Percentiles rank a stretch among this genome's conserved stretches.
Conservation (phyloP, 164 flowering plant genomes). For the Annona cherimola region DNA sequence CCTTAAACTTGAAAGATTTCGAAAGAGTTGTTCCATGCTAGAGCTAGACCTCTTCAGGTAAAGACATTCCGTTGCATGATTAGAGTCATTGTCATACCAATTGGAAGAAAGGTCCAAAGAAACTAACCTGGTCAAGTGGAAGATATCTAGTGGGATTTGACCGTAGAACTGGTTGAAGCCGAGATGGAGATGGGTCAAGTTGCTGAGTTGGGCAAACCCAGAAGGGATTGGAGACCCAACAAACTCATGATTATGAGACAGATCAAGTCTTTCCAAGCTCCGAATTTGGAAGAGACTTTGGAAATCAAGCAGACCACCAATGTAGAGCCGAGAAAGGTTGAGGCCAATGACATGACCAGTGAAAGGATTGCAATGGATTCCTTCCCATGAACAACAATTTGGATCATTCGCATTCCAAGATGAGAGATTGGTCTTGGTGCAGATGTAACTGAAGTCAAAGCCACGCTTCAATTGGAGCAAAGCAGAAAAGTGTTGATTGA, state of each 20-base stretch:
- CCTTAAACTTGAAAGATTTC: conserved; percentile 19
- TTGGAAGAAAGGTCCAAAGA: conserved; percentile 11
- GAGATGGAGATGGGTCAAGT: conserved; percentile 35
- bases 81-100: neutral
- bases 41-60: conserved; percentile 5
- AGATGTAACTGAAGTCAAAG: too few relatives aligned
- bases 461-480: too few relatives aligned
- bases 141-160: conserved; percentile 33
- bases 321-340: conserved; percentile 25
- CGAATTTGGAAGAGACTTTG: neutral
- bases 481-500: too few relatives aligned
- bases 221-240: conserved; percentile 24
- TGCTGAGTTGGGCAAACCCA: conserved; percentile 22
- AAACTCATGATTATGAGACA: conserved; percentile 34
- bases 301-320: conserved; percentile 9
- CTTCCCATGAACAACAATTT: conserved; percentile 36
- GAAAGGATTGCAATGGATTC: conserved; percentile 28
- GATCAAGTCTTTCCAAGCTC: conserved; percentile 28
- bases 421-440: conserved; percentile 1
- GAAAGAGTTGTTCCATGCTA: conserved; percentile 19
- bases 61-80: neutral
- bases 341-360: conserved; percentile 27
- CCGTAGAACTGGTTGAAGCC: conserved; percentile 37
- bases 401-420: conserved; percentile 25
- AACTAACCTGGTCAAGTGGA: conserved; percentile 24